Base-by-base conservation (phyloP, 2,329 filamentous ascomycete genomes). In the Ceratocystis ficicola region DNA sequence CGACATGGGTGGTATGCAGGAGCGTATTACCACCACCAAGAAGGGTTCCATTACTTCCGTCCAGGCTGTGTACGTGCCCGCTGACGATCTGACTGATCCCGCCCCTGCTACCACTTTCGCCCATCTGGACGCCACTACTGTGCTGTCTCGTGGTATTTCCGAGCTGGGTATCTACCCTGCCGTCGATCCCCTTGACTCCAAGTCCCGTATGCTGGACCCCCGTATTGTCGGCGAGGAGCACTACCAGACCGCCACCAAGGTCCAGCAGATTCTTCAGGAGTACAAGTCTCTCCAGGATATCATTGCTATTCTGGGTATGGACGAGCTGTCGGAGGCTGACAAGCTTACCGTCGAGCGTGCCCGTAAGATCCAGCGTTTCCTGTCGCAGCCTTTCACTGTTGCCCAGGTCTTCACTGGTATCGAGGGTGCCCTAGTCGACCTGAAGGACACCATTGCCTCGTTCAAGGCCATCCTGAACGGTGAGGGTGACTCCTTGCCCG, bases 271-370 rank as follows among this genome's bases (percentile, higher is more conserved):
- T 81, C 88, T 99, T 77, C 94, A 99, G 83, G 94, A 97, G 85
- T 99, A 99, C 89, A 97, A 97, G 89, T 97, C 93, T 71, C 90
- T 99, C 72, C 94, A 99, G 84, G 94, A 99, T 84, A 99, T 99
- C 87, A 96, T 96, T 84, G 94, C 94, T 80, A 99, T 99, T 91
- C 82, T 97, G 78, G 93, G 93, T 88, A 97, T 99, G 94, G 94
- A 99, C 80, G 94, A 99, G 79, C 82, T 99, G 81, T 97, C 94
- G 71, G 94, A 97, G 85, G 89, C 89, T 74, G 94, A 99, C 81
- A 96, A 99, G 88, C 87, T 99, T 75, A 97, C 94, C 74, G 94
- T 99, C 85, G 94, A 99, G 88, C 94, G 94, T 87, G 94, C 94
- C 80, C 93, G 94, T 84, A 97, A 97, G 86, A 88, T 99, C 78